Evolutionary conservation across 768 basidiomycete species (phyloP), one percentile per base, ranked within the genome.

Genomic region (Amanita fuliginea): DNA sequence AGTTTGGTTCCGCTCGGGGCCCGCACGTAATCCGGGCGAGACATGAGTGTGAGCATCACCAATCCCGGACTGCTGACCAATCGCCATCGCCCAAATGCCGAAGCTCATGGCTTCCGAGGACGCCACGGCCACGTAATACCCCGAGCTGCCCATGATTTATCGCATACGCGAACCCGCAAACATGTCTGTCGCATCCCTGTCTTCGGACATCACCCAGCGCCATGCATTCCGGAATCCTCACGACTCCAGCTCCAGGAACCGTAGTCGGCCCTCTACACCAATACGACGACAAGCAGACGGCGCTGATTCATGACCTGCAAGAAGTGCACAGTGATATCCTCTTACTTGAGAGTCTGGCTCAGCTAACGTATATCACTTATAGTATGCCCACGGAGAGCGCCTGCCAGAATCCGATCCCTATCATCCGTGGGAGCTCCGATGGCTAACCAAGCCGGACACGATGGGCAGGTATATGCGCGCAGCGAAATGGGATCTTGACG

Each of bases 381-480:
- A 92, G 89, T 86, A 86, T 56, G 79, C 86, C 24, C 57, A 77
- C 19, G 69, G 76, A n/a, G 66, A 86, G 35, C 59, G 75, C 4
- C 70, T 93, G 3, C 83, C 87, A 3, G 56, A 71, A 33, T 71
- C 74, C 10, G 86, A 94, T 59, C 65, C 81, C 6, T 93, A 93
- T 58, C 60, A 80, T 51, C 67, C 73, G 44, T 90, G 86, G 86
- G 90, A 94, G 63, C 62, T 70, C 16, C 75, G 82, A 52, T 94
- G 89, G 83, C 66, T 94, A 4, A 67, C 71, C 54, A 78, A 67
- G 62, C 74, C 77, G 33, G 87, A 80, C 64, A 89, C 75, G 5
- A 64, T 81, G 18, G 70, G 77, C 21, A 80, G 90, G 11, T 94
- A 92, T 60, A 80, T 89, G 75, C 80, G 90, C 26, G 87, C 90